Conservation (phyloP, 805 yeast species). For the Pichia kluyveri region DNA sequence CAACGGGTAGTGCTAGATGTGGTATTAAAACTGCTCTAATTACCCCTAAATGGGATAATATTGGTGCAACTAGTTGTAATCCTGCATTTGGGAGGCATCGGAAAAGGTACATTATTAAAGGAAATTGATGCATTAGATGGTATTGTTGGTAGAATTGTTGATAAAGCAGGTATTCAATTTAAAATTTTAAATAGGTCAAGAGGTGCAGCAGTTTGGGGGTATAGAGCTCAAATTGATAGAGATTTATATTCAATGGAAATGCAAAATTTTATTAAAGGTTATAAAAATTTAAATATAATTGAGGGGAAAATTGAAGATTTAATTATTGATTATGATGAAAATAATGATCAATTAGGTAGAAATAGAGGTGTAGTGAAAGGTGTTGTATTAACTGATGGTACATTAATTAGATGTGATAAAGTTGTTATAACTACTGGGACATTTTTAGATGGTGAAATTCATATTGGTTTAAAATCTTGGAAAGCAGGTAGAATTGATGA, state of each 20-base stretch:
- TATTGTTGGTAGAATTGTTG: constrained; percentile 77
- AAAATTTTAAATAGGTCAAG: constrained; percentile 76
- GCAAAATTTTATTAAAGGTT: constrained; percentile 55
- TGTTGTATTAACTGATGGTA: constrained; percentile 62
- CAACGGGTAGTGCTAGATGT: constrained; percentile 81
- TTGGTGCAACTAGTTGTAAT: constrained; percentile 94
- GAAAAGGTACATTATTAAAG: constrained; percentile 84
- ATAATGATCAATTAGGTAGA: constrained; percentile 29
- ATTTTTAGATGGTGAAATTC: constrained; percentile 88
- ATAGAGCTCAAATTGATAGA: constrained; percentile 93
- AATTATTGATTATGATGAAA: constrained; percentile 37
- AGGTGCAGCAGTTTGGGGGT: constrained; percentile 98
- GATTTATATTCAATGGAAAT: constrained; percentile 66
- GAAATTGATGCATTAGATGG: constrained; percentile 98
- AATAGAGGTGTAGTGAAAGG: constrained; percentile 49
- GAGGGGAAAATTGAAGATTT: constrained; percentile 83
- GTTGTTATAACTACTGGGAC: constrained; percentile 96
- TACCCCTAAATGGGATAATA: constrained; percentile 65
- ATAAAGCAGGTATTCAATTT: constrained; percentile 86
- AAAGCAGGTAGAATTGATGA: constrained; percentile 96
- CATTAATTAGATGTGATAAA: constrained; percentile 45
- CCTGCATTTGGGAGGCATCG: constrained; percentile 98
- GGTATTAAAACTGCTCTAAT: constrained; percentile 65
- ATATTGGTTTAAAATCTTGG: constrained; percentile 67
- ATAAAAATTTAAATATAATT: constrained; percentile 47